These are phyloP conservation scores for Pseudocercospora vitis DNA, from an alignment of 2,329 filamentous ascomycete genomes.

Conservation along the genomic window DNA sequence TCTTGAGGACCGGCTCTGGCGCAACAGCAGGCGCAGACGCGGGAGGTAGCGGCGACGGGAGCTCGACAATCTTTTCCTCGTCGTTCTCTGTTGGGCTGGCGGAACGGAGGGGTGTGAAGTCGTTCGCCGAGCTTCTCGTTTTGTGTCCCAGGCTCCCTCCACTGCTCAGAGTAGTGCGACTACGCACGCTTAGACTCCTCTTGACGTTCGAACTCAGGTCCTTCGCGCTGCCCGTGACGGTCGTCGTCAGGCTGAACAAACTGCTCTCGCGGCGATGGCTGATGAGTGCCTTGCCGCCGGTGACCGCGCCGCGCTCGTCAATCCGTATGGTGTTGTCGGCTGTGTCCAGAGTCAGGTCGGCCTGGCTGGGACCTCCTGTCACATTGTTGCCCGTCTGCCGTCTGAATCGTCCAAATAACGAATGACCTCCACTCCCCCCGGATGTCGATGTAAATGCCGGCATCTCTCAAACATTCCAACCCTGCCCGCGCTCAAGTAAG, in stretches of 20 bases:
- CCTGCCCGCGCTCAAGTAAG: background rate
- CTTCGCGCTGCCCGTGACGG: constrained; percentile 39
- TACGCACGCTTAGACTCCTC: constrained; percentile 43
- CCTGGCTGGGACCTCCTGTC: background rate
- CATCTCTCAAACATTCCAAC: constrained; percentile 3
- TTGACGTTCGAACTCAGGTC: constrained; percentile 43
- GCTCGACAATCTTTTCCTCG: constrained; percentile 8
- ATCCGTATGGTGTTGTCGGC: background rate
- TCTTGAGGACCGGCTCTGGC: constrained; percentile 14
- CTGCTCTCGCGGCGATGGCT: constrained; percentile 31
- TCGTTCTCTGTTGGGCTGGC: constrained; percentile 18
- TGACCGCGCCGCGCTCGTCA: constrained; percentile 8
- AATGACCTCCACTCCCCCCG: background rate
- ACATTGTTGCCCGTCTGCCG: constrained; percentile 3
- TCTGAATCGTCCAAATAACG: constrained; percentile 8
- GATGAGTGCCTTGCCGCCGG: background rate
- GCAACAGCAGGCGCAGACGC: constrained; percentile 8
- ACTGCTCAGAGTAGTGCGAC: constrained; percentile 33
- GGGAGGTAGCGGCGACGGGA: constrained; percentile 5
- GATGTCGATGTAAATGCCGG: background rate
- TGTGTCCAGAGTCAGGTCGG: constrained; percentile 6
- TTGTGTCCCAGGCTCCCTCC: constrained; percentile 24
- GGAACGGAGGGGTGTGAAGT: constrained; percentile 21
- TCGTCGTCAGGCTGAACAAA: constrained; percentile 31
- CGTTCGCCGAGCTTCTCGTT: constrained; percentile 10